Evolutionary conservation across 805 yeast genomes (phyloP).

Genomic region (Starmerella roubikii): DNA sequence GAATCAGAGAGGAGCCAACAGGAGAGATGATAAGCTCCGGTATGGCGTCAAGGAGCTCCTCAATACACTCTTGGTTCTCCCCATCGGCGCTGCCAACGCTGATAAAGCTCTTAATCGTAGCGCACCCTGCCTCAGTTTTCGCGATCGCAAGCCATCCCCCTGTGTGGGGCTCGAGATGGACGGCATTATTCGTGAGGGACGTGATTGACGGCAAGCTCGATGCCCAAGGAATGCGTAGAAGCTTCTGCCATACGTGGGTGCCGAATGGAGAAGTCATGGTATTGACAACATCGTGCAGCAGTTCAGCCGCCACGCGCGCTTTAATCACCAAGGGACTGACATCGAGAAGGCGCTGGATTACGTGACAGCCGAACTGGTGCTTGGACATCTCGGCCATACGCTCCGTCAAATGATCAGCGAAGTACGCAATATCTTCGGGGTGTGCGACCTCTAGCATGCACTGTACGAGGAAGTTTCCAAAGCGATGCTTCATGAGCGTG

Average conservation of each 20-base stretch:
- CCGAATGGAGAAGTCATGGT: conserved; percentile 30
- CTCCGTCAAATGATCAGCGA: conserved; percentile 23
- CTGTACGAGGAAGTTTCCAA: conserved; percentile 33
- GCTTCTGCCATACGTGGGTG: conserved; percentile 34
- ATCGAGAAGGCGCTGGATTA: conserved; percentile 31
- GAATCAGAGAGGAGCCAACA: conserved; percentile 3
- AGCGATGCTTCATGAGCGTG: conserved; percentile 29
- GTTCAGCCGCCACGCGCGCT: conserved; percentile 27
- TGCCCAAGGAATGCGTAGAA: conserved; percentile 28
- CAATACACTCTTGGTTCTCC: conserved; percentile 12
- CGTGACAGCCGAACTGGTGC: conserved; percentile 33
- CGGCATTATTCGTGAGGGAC: conserved; percentile 14
- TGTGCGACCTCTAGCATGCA: conserved; percentile 26
- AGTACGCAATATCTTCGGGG: conserved; percentile 24
- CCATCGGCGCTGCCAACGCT: conserved; percentile 2
- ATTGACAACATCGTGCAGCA: conserved; percentile 23
- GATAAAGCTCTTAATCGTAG: conserved; percentile 13
- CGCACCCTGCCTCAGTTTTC: conserved; percentile 13
- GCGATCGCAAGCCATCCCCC: conserved; percentile 16
- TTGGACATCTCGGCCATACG: conserved; percentile 25
- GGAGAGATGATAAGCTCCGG: conserved; percentile 6
- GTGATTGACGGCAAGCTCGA: conserved; percentile 13
- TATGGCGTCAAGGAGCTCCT: conserved; percentile 8
- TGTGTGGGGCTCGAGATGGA: conserved; percentile 3
- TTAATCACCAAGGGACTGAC: conserved; percentile 23